Evolutionary conservation across 169 alveolate genomes (phyloP), one percentile per base, ranked within the genome.

Genomic region (Plasmodium fragile): DNA sequence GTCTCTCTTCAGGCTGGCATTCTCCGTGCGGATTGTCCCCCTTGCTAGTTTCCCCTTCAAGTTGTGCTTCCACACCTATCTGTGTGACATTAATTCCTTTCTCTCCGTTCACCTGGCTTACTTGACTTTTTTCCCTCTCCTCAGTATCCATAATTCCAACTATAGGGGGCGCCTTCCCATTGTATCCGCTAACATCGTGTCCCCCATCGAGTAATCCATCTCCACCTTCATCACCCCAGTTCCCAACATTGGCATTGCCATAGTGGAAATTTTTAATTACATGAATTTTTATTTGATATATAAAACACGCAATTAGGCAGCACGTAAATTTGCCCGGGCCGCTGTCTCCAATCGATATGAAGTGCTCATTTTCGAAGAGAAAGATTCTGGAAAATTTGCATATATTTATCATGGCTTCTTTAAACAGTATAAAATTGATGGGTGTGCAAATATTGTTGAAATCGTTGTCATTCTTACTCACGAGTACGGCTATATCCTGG

Each of bases 291-390:
- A 91, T 91, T 65, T 91, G 94, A 41, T 91, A 91, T 91, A 91
- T 91, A 81, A 70, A 91, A 52, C 94, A 91, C 11, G 94, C 92
- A n/a, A 91, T 91, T 34, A 91, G 59, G 52, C 92, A 80, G 55
- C 94, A 91, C 28, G 92, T 91, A 41, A 91, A 91, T 11, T 80
- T 91, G 11, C 92, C 92, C 7, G 82, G 78, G 10, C 92, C 83
- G 55, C 92, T 91, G 39, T 81, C 92, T 6, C 94, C 94, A 91
- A 91, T 80, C n/a, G 94, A 79, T n/a, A 91, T 91, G 82, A 91
- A 91, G 83, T 91, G 92, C 41, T 91, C 94, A 91, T 91, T 91
- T 34, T 91, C 94, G 25, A 91, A 91, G 16, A 91, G 94, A 39
- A 91, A 80, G 75, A 81, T 91, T 69, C 94, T 30, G n/a, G 94